Evolutionary conservation across 2,329 filamentous ascomycete genomes (phyloP).

Genomic region (Fusarium sp.): DNA sequence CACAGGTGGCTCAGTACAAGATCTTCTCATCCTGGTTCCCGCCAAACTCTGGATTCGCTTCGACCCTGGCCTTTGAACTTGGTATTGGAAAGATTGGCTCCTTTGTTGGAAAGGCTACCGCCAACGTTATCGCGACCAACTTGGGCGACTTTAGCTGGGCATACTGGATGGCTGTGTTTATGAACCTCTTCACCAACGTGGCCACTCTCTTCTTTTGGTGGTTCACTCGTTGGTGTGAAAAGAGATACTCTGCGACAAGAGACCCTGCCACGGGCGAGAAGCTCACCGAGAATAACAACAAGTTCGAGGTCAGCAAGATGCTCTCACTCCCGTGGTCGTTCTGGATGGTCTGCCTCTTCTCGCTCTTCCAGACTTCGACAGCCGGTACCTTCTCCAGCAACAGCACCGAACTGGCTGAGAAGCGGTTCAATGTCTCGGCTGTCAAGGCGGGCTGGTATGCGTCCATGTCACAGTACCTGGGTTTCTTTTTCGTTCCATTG

Average conservation of each 20-base stretch:
- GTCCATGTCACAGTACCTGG: conserved; percentile 61
- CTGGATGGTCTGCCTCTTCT: conserved; percentile 64
- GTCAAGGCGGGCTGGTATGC: conserved; percentile 70
- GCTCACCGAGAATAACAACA: conserved; percentile 67
- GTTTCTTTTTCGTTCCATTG: conserved; percentile 66
- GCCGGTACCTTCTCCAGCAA: conserved; percentile 65
- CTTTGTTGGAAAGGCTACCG: conserved; percentile 67
- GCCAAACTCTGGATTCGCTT: conserved; percentile 68
- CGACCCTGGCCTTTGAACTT: conserved; percentile 67
- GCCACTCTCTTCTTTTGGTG: conserved; percentile 63
- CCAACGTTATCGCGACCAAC: conserved; percentile 65
- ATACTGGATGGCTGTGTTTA: conserved; percentile 69
- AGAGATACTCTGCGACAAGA: conserved; percentile 55
- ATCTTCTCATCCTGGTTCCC: conserved; percentile 73
- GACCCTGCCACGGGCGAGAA: conserved; percentile 67
- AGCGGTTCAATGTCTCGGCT: conserved; percentile 63
- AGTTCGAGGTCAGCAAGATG: conserved; percentile 64
- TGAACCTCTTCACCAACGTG: conserved; percentile 70
- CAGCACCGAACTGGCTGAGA: conserved; percentile 68
- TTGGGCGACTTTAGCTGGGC: conserved; percentile 69
- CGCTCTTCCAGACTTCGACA: conserved; percentile 66
- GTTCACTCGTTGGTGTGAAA: conserved; percentile 62
- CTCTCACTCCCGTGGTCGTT: conserved; percentile 67
- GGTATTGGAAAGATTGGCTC: conserved; percentile 68
- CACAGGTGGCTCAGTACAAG: conserved; percentile 71